Conservation (phyloP, 495 filamentous ascomycete species). For the Cudoniella acicularis region DNA sequence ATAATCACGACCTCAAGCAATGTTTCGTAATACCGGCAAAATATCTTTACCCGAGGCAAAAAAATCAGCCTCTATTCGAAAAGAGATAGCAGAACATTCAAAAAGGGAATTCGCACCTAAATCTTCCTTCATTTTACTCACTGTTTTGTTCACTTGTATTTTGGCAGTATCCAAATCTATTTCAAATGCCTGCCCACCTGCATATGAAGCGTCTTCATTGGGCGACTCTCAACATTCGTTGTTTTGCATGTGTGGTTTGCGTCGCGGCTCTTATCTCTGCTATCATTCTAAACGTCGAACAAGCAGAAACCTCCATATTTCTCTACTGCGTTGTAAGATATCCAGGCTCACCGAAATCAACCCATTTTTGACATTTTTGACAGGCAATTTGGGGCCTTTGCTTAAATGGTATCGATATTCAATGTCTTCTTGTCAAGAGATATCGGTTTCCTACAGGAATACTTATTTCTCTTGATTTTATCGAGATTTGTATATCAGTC, state of each 20-base stretch:
- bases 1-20: not conserved
- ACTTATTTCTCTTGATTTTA: not conserved
- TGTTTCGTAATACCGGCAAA: not conserved
- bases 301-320: not conserved
- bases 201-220: not conserved
- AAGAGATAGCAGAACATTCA: not conserved
- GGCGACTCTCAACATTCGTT: not conserved
- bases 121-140: not conserved
- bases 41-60: not conserved
- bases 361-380: not conserved
- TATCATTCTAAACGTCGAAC: not conserved
- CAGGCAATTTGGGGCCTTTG: not conserved
- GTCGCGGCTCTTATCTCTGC: not conserved
- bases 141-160: not conserved
- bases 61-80: not conserved
- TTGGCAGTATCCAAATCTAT: not conserved
- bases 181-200: not conserved
- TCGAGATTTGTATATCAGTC: not conserved
- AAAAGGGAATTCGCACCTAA: not conserved
- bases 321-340: not conserved
- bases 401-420: not conserved
- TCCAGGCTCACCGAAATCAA: too few species aligned
- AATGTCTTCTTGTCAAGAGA: not conserved
- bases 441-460: not conserved
- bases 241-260: not conserved